These are phyloP conservation scores for Pterocarpus macrocarpus DNA, from an alignment of 306 rosid genomes.

Conservation along the genomic window DNA sequence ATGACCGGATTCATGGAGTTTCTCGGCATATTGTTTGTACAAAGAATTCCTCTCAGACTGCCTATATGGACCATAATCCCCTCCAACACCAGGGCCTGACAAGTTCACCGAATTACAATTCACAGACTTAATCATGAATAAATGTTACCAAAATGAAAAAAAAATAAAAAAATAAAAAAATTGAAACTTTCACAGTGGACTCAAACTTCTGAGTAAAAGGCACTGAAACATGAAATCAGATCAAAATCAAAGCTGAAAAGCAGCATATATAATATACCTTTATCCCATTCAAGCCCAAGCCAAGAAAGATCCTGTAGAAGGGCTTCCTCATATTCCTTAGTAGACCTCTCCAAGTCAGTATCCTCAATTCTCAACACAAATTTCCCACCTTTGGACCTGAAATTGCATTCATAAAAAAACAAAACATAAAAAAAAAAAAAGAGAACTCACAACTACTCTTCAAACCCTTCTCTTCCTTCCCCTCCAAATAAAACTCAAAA, in stretches of 20 bases:
- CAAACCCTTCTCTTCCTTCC: no score
- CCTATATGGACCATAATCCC: constrained; percentile 93
- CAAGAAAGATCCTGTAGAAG: constrained; percentile 86
- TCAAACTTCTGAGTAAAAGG: not conserved
- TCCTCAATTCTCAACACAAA: constrained; percentile 94
- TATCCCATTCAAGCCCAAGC: constrained; percentile 98
- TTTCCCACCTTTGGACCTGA: constrained; percentile 91
- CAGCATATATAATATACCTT: constrained; percentile 55
- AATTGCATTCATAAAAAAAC: not conserved
- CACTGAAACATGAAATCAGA: not conserved
- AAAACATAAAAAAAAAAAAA: not conserved
- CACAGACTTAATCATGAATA: constrained; percentile 10
- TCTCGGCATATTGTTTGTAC: constrained; percentile 83
- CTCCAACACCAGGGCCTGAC: constrained; percentile 92
- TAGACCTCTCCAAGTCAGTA: constrained; percentile 98
- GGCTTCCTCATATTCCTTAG: constrained; percentile 88
- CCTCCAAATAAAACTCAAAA: no score
- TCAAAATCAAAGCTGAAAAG: not conserved
- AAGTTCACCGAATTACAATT: constrained; percentile 32
- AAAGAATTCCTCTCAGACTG: constrained; percentile 92
- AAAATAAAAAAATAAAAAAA: not conserved
- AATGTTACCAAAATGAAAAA: constrained; percentile 1
- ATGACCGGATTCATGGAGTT: constrained; percentile 73
- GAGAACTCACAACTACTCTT: not conserved
- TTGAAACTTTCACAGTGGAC: not conserved